Evolutionary conservation across 73 alveolate genomes (phyloP).

Genomic region (Paramecium biaurelia): DNA sequence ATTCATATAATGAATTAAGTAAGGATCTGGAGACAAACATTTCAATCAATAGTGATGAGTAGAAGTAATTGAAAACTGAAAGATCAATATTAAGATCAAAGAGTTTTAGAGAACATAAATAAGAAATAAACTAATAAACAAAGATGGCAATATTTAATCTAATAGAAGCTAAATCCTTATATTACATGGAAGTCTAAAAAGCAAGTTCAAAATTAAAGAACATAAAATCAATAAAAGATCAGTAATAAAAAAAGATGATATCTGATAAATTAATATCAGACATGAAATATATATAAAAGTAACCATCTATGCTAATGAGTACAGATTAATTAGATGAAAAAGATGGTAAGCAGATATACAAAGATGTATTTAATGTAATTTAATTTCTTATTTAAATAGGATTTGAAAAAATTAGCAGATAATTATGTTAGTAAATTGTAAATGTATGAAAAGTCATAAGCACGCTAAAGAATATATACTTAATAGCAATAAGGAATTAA

Average conservation of each 20-base stretch:
- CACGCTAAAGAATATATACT: neutral
- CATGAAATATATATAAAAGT: neutral
- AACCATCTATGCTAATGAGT: neutral
- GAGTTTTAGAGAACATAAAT: neutral
- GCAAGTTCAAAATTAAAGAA: neutral
- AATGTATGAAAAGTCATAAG: neutral
- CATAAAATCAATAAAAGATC: neutral
- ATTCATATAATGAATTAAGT: neutral
- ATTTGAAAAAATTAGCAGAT: constrained; percentile 5
- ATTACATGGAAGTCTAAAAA: constrained; percentile 26
- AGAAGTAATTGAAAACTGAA: neutral
- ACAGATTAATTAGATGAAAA: neutral
- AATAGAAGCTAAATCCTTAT: neutral
- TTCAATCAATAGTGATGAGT: neutral
- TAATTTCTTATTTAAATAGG: neutral
- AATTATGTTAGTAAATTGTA: neutral
- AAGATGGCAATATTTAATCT: neutral
- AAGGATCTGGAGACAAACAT: constrained; percentile 7
- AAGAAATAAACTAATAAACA: neutral
- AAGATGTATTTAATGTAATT: neutral
- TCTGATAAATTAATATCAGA: neutral
- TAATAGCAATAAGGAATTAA: neutral
- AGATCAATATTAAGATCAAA: neutral
- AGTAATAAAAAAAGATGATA: constrained; percentile 29
- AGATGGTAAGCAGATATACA: neutral